Evolutionary conservation across 805 yeast genomes (phyloP), one percentile per base, ranked within the genome.

Genomic region (Hyphopichia homilentoma): DNA sequence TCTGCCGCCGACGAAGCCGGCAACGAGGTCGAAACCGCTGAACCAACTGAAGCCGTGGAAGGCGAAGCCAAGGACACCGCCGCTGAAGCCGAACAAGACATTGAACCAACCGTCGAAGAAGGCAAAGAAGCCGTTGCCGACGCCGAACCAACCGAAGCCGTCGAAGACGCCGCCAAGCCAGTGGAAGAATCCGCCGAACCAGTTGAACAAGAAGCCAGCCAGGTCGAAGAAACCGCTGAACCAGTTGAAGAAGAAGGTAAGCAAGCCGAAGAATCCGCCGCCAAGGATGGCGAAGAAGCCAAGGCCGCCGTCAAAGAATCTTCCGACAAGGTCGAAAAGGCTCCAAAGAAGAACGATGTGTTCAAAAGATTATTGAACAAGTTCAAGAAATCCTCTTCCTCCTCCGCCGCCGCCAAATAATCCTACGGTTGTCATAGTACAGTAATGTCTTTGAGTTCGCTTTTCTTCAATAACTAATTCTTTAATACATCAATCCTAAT

Each of bases 361-460:
- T 60, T 63, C 50, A 59, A 53, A 48, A 65, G 51, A 41, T 45
- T 62, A 32, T 50, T 62, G 45, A 41, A 38, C 38, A 62, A 58
- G 45, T 61, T 63, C 50, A 63, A 52, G 50, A 59, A 59, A 40
- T 44, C 61, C 13, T 16, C 48, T 13, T 21, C 46, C 26, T 26
- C 44, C 33, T 30, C 34, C 24, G 29, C 41, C 22, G 33, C 34
- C 24, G 29, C 41, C 22, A 39, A 36, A 23, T 33, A 22, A 4
- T 20, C 21, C 5, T 11, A 11, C 21, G 7, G 11, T 20, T 8
- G n/a, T n/a, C n/a, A n/a, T n/a, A n/a, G n/a, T n/a, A n/a, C n/a
- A n/a, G n/a, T 23, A 7, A 6, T 9, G 7, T 9, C 14, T 9
- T 23, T 23, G 14, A 6, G 20, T 26, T 14, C 13, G 17, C 7